Evolutionary conservation across 2,329 filamentous ascomycete species (phyloP).

Genomic region (Aaosphaeria pasadenensis): DNA sequence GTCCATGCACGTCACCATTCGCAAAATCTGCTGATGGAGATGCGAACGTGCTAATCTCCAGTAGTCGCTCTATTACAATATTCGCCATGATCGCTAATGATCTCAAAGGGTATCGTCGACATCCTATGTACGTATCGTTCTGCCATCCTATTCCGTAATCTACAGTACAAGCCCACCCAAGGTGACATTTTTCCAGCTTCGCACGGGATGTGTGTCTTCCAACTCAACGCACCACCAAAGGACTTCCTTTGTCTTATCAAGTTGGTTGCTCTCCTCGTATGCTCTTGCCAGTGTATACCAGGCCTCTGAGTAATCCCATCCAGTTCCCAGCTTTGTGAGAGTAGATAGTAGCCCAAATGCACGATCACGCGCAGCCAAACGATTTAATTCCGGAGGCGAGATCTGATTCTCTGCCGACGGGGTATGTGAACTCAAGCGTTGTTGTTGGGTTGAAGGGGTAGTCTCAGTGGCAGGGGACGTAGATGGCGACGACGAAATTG

Average conservation of each 20-base stretch:
- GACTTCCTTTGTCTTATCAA: conserved; percentile 85
- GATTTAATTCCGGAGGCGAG: conserved; percentile 70
- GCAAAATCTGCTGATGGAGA: too few relatives aligned
- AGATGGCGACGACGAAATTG: conserved; percentile 4
- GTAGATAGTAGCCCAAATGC: conserved; percentile 80
- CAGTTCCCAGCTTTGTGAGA: conserved; percentile 78
- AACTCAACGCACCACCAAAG: conserved; percentile 98
- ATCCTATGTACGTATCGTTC: conserved; percentile 3
- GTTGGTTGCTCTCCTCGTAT: conserved; percentile 81
- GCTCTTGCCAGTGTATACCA: conserved; percentile 87
- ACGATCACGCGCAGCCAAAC: conserved; percentile 84
- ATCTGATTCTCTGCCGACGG: conserved; percentile 34
- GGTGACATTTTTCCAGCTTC: conserved; percentile 71
- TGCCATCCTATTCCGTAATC: too few relatives aligned
- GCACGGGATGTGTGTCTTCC: conserved; percentile 77
- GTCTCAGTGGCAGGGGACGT: conserved; percentile 6
- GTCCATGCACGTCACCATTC: too few relatives aligned
- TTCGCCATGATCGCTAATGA: not conserved
- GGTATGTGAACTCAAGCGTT: conserved; percentile 51
- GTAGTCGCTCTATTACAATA: too few relatives aligned
- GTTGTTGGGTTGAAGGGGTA: conserved; percentile 23
- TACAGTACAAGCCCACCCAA: conserved; percentile 32
- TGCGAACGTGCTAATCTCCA: too few relatives aligned
- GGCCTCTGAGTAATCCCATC: conserved; percentile 90
- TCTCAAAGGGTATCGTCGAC: conserved; percentile 5